Evolutionary conservation across 202 grass and related monocot genomes (phyloP), one percentile per base, ranked within the genome.

Genomic region (Zoysia matrella): DNA sequence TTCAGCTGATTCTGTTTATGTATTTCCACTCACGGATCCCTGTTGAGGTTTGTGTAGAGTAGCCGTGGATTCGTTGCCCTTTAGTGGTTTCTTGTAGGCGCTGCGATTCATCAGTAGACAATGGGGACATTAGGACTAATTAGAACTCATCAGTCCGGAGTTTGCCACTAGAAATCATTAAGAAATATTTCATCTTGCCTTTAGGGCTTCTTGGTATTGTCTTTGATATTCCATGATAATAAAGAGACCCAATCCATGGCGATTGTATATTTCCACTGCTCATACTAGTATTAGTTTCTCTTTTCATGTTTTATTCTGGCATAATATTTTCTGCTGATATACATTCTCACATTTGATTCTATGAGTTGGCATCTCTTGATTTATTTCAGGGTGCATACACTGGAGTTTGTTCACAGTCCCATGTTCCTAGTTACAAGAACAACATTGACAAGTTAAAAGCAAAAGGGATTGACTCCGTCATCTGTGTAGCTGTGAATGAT

Each of bases 381-480:
- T 63, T 84, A 48, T 92, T 87, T 46, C 85, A 98, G 96, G 96
- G 96, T 55, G 96, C 92, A 84, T 95, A 85, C 58, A 98, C 92
- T 4, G 96, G 96, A 61, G 89, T 98, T 68, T 95, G 92, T 83
- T 95, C 96, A 77, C 74, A 88, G 71, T 52, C 90, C 0, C 96
- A 98, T 30, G 91, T 98, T 52, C 96, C 96, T 82, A 95, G 91
- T 87, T 98, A 98, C 87, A 95, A 85, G 81, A 95, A 95, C 81
- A 98, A 92, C 83, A 90, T 95, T 65, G 90, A 98, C 65, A 92
- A 98, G 80, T 82, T 95, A 80, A 95, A 95, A 90, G 85, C 89
- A 66, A 98, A 98, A 89, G 96, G 91, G 50, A 66, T 95, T 18
- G 77, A 98, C 87, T 93, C 90, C 87, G 89, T 98, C 74, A 93